phyloP scores from a whole-genome alignment of 352 stramenopile species.

The Pythium dissotocum region DNA sequence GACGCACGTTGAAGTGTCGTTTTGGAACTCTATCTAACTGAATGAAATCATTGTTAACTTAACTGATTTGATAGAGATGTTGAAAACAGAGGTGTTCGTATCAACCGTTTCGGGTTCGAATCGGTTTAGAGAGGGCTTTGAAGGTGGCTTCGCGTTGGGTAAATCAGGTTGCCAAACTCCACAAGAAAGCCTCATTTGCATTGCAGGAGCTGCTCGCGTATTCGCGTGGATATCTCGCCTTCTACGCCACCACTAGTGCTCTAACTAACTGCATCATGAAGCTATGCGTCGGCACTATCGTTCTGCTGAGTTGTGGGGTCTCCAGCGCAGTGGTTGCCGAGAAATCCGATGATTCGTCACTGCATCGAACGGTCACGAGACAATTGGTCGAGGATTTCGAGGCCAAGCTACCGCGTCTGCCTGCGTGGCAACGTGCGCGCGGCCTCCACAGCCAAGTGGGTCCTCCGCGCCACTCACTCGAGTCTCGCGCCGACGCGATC shows the following conservation, averaged over 20 bases:
- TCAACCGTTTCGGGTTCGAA: slow-evolving; percentile 15
- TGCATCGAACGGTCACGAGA: neutral
- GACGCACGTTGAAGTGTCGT: slow-evolving; percentile 7
- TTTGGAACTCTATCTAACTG: slow-evolving; percentile 1
- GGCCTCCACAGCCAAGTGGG: slow-evolving; percentile 32
- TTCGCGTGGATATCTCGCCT: neutral
- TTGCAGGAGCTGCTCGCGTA: neutral
- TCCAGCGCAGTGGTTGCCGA: slow-evolving; percentile 7
- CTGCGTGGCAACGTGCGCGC: slow-evolving; percentile 26
- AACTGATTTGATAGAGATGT: neutral
- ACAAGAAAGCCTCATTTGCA: neutral
- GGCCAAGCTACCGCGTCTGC: slow-evolving; percentile 23
- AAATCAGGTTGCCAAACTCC: slow-evolving; percentile 19
- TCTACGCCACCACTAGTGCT: neutral
- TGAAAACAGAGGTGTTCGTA: slow-evolving; percentile 10
- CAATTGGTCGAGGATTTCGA: slow-evolving; percentile 27
- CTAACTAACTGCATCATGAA: slow-evolving; percentile 7
- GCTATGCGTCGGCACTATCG: slow-evolving; percentile 2
- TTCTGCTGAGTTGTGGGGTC: slow-evolving; percentile 20
- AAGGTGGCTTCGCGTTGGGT: neutral
- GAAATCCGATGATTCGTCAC: neutral
- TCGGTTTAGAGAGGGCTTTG: slow-evolving; percentile 26
- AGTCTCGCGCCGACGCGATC: slow-evolving; percentile 45
- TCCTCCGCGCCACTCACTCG: slow-evolving; percentile 44
- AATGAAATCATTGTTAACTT: slow-evolving; percentile 1